Evolutionary conservation across 2,329 filamentous ascomycete species (phyloP), one percentile per base, ranked within the genome.

Genomic region (Aspergillus felis): DNA sequence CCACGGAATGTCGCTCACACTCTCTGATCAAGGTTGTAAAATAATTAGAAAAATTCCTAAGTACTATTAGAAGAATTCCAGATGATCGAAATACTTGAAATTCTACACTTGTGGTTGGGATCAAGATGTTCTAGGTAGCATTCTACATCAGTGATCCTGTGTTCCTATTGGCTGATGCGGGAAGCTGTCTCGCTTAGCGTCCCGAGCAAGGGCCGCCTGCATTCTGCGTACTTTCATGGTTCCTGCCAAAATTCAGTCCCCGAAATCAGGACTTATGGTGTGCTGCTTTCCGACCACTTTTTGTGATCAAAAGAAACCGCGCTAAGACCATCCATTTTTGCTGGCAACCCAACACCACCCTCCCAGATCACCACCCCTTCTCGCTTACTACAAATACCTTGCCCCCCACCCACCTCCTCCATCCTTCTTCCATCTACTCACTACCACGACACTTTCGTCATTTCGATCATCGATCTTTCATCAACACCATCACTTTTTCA

Each of bases 381-480:
- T 70, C 65, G 66, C 58, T 66, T 66, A 64, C 68, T 75, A 72
- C 71, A 74, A 75, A 75, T 76, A 75, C 74, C 66, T 67, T 47
- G 14, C 63, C 72, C 73, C 74, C 71, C 71, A 72, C 73, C 69
- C 71, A 55, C 66, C 62, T 66, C 63, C 66, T 69, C 66, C 69
- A 69, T 73, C 68, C 65, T 69, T 73, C 70, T 65, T 70, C 57
- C 70, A 71, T 68, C 69, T 67, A 50, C 56, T 59, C 61, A 63
- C 65, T 66, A 62, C 62, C 61, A 44, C 63, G 51, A 27, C 44
- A 27, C 44, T 44, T 12, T 44, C 41, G 41, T 25, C 48, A 17
- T 42, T 41, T 50, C 58, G 53, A 62, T 57, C 66, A 70, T 66
- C 69, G 55, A 64, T 56, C 60, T 65, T 67, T 55, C 61, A 67